These are phyloP conservation scores for Solanum virginianum DNA, from an alignment of 257 asterid species.

Conservation along the genomic window DNA sequence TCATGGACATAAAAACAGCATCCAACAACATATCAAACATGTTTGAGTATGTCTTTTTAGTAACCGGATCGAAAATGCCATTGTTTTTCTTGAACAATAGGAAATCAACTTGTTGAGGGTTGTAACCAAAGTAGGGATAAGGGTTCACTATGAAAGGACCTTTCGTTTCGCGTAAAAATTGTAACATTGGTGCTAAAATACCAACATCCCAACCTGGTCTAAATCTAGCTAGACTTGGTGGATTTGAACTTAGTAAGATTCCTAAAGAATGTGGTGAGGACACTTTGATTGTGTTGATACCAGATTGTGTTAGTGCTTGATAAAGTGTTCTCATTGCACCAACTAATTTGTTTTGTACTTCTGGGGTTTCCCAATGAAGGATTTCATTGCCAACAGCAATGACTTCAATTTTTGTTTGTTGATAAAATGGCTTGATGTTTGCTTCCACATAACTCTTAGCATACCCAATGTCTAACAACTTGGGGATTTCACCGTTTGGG, in stretches of 20 bases:
- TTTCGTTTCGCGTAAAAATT: constrained; percentile 49
- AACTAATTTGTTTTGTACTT: constrained; percentile 50
- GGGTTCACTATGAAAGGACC: constrained; percentile 88
- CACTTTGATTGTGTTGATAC: constrained; percentile 33
- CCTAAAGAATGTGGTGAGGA: constrained; percentile 79
- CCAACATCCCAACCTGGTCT: constrained; percentile 80
- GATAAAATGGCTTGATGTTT: constrained; percentile 61
- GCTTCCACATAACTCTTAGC: constrained; percentile 42
- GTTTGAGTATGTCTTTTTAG: constrained; percentile 39
- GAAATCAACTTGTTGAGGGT: constrained; percentile 34
- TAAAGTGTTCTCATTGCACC: constrained; percentile 58
- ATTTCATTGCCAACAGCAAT: constrained; percentile 78
- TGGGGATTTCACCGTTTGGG: constrained; percentile 77
- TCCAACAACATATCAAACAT: constrained; percentile 76
- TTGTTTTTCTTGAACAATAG: constrained; percentile 23
- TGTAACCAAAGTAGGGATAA: constrained; percentile 74
- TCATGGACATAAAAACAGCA: constrained; percentile 56
- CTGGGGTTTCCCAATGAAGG: constrained; percentile 91
- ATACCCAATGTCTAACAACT: constrained; percentile 22
- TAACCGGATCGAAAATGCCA: constrained; percentile 23
- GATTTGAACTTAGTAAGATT: constrained; percentile 44
- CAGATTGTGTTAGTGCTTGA: constrained; percentile 27
- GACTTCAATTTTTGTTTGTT: constrained; percentile 48
- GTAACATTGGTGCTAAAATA: constrained; percentile 46
- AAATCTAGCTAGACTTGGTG: constrained; percentile 62